Base-by-base conservation (phyloP, 768 basidiomycete species). In the Termitomyces sp. region DNA sequence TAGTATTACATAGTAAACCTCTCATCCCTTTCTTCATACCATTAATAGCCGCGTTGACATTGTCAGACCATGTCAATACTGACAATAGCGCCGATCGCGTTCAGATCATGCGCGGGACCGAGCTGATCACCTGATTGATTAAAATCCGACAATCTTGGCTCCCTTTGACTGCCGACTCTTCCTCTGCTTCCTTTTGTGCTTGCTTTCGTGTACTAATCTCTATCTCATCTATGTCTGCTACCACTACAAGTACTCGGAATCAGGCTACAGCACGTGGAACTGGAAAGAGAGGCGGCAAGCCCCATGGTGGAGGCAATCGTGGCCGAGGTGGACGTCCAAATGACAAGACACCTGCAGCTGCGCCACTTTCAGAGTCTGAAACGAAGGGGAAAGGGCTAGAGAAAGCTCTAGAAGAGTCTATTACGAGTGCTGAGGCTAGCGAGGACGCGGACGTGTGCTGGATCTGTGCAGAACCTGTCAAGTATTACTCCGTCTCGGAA, bases 381-480 rank as follows among this genome's bases (percentile, higher is more conserved):
- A 20, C 8, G 18, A 52, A 57, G 39, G 60, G 49, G 39, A 49
- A 56, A 32, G 57, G 57, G 38, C 11, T 4, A 32, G 50, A 44
- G 55, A 51, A 44, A 45, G 1, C 39, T 44, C 16, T 7, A n/a
- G 57, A 39, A 33, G 64, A 56, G 20, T 38, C 11, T 50, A 22
- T n/a, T 45, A 50, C 56, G n/a, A 73, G 70, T 22, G 75, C 71
- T 7, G 71, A 72, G 13, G 82, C 33, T 39, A 44, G 20, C 5
- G 65, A 85, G 6, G 65, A 85, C 18, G 69, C 65, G 33, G 74
- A 72, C 54, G 72, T 88, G 12, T 98, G 96, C 76, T 96, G 88
- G 84, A 98, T 98, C 74, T 97, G 96, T 69, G 95, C 95, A 1
- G 94, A 98, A 68, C 89, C 90, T 4, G 88, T 96, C 74, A 94